Conservation (phyloP, 2,329 filamentous ascomycete genomes). For the Aspergillus sergii region DNA sequence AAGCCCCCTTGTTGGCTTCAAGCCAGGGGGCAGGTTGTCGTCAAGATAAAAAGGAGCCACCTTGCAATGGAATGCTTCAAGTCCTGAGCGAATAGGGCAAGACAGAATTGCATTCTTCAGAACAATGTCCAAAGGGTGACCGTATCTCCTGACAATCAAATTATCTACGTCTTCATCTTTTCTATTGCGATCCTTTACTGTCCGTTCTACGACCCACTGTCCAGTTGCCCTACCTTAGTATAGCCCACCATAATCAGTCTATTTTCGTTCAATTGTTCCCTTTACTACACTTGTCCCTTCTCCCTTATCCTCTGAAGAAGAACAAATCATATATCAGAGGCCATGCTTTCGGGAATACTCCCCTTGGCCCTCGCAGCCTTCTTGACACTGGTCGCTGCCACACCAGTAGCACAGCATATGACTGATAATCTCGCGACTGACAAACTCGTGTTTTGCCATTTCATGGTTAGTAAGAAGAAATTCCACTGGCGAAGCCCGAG, state of each 20-base stretch:
- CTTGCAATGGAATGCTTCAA: neutral
- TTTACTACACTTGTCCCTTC: neutral
- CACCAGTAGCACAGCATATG: constrained; percentile 13
- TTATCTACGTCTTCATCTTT: neutral
- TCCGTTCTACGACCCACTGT: neutral
- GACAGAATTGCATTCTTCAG: neutral
- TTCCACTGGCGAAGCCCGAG: neutral
- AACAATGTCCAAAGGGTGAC: neutral
- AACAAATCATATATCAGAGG: neutral
- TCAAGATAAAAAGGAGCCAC: constrained; percentile 3
- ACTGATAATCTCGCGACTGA: constrained; percentile 15
- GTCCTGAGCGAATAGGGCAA: neutral
- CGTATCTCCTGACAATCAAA: neutral
- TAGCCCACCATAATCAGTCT: neutral
- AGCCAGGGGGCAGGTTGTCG: neutral
- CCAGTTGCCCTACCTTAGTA: neutral
- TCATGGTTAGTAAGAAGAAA: constrained; percentile 39
- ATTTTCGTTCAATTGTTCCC: neutral
- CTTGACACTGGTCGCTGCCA: constrained; percentile 19
- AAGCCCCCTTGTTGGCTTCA: neutral
- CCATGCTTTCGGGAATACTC: constrained; percentile 22
- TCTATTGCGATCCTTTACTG: neutral
- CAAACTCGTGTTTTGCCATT: constrained; percentile 48
- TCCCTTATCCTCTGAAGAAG: neutral
- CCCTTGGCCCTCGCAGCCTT: constrained; percentile 21